Evolutionary conservation across 345 rosid species (phyloP), one percentile per base, ranked within the genome.

Genomic region (Citrus inodora): DNA sequence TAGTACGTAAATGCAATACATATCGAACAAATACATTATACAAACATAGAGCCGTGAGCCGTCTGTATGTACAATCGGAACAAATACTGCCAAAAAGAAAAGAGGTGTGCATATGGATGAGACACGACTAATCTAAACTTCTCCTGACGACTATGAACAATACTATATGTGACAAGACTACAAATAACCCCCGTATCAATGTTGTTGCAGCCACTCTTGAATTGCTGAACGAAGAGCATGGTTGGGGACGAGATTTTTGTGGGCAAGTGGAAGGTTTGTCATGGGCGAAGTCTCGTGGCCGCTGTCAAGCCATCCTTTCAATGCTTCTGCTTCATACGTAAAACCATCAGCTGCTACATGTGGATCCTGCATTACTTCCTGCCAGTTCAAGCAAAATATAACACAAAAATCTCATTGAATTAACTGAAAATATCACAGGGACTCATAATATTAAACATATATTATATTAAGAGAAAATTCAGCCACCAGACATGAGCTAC

Each of bases 331-430:
- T 85, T 93, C 98, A 10, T 94, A 94, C 0, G 98, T 90, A 71
- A 67, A 87, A 35, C 98, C 97, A 22, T 93, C 98, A 0, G 97
- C 95, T 38, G 97, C 97, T 79, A 93, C 87, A 19, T 86, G 89
- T 2, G 97, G 98, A 60, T 93, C 97, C 82, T 67, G 91, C 98
- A 94, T 94, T 19, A 93, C 85, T 79, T 87, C 97, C 98, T 94
- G 85, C 70, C 82, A 55, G 48, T 76, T 80, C 59, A 77, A 32
- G 42, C 67, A 78, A 70, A 67, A 24, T 17, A 62, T 1, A 67
- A 48, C 16, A 14, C 30, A 16, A 2, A 10, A 55, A 22, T 63
- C 53, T n/a, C 48, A 66, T 67, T 35, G 25, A 71, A 32, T 33
- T 19, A 19, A 37, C 30, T 7, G 7, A 25, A 63, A 74, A 16